phyloP scores from a whole-genome alignment of 176 grass and related monocot genomes.

The Rhynchospora breviuscula region DNA sequence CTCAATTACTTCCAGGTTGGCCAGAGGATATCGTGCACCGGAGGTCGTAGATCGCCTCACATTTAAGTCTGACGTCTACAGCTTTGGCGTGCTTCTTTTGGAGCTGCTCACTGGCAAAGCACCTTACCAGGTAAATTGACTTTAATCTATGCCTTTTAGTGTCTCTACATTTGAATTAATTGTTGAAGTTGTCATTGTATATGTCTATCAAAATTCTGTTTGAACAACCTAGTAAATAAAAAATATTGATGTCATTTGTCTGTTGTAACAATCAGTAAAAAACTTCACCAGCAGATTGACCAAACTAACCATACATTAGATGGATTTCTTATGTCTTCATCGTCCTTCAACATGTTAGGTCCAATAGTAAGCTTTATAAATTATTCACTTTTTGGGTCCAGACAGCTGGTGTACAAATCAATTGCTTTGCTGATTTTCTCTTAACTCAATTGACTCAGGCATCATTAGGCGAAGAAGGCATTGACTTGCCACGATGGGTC shows the following conservation, averaged over 20 bases:
- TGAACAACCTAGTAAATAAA: neutral
- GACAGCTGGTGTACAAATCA: neutral
- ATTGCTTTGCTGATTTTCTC: neutral
- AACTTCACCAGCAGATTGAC: neutral
- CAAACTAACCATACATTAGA: neutral
- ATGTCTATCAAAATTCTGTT: neutral
- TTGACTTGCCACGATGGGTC: constrained; percentile 87
- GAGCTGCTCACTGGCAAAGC: constrained; percentile 71
- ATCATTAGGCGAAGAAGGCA: constrained; percentile 64
- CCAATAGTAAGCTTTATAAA: neutral
- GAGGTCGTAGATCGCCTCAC: constrained; percentile 61
- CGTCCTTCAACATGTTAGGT: neutral
- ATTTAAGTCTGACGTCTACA: constrained; percentile 70
- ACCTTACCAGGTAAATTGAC: constrained; percentile 37
- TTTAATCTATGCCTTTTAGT: neutral
- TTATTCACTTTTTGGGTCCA: neutral
- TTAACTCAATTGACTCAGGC: neutral
- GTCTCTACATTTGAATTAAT: neutral
- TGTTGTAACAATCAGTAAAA: neutral
- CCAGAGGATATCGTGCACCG: constrained; percentile 64
- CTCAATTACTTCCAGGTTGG: constrained; percentile 31
- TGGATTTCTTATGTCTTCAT: too few relatives aligned
- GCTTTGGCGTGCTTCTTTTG: constrained; percentile 68
- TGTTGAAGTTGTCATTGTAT: neutral
- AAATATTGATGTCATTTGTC: neutral